A percentile compares a stretch with the other conserved stretches of the same genome.
These are phyloP conservation scores for Cudoniella acicularis DNA, from an alignment of 495 filamentous ascomycete genomes.

Conservation along the genomic window DNA sequence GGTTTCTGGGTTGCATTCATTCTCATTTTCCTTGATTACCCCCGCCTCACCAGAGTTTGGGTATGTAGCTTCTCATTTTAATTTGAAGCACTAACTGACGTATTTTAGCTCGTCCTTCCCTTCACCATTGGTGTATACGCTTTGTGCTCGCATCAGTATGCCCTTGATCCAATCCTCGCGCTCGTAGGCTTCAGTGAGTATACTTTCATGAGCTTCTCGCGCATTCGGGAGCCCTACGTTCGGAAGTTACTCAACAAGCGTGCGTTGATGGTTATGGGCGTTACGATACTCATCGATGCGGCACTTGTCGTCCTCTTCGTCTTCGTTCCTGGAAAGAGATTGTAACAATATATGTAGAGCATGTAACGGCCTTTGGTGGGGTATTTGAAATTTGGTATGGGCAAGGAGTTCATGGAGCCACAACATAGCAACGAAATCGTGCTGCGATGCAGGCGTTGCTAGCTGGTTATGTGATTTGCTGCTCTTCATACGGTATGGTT, in stretches of 20 bases:
- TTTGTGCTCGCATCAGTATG: constrained; percentile 88
- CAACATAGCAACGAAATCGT: not conserved
- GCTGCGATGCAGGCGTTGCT: not conserved
- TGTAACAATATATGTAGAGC: constrained; percentile 43
- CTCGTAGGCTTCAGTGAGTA: constrained; percentile 91
- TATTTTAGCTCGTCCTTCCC: constrained; percentile 75
- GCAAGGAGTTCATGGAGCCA: not conserved
- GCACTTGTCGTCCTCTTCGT: constrained; percentile 80
- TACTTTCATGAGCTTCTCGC: constrained; percentile 84
- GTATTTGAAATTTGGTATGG: not conserved
- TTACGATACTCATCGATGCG: constrained; percentile 71
- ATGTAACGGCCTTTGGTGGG: not conserved
- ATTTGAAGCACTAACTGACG: constrained; percentile 22
- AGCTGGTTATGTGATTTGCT: not conserved
- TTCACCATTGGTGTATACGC: constrained; percentile 88
- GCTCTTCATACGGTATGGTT: not conserved
- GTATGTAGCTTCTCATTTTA: constrained; percentile 44
- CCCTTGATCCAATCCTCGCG: constrained; percentile 85
- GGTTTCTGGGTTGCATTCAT: constrained; percentile 93
- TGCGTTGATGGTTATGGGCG: constrained; percentile 66
- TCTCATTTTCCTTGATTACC: constrained; percentile 82
- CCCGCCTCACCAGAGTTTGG: constrained; percentile 72
- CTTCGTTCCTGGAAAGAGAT: constrained; percentile 83
- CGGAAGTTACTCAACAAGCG: constrained; percentile 77
- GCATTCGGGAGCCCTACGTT: constrained; percentile 84